Evolutionary conservation across 768 basidiomycete species (phyloP).

Genomic region (Amanita exitialis): DNA sequence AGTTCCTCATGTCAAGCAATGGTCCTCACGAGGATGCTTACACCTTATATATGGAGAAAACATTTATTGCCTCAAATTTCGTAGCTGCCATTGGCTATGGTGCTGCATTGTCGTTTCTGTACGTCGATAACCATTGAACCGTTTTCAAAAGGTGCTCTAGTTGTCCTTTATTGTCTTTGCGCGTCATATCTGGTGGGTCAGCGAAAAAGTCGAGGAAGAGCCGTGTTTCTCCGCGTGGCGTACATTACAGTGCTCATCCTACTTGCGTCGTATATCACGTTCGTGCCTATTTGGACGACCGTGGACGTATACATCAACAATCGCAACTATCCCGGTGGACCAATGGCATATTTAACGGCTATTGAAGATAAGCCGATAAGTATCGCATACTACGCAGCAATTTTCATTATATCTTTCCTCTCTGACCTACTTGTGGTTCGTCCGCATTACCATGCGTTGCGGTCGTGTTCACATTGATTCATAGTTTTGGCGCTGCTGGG

Average conservation of each 20-base stretch:
- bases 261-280: conserved; percentile 27
- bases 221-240: conserved; percentile 14
- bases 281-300: conserved; percentile 29
- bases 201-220: neutral
- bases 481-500: conserved; percentile 15
- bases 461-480: conserved; percentile 19
- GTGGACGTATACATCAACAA: conserved; percentile 34
- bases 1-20: neutral
- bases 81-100: conserved; percentile 1
- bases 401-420: conserved; percentile 32
- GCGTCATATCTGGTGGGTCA: neutral
- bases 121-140: neutral
- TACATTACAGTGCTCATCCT: conserved; percentile 28
- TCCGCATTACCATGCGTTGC: conserved; percentile 13
- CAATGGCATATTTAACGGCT: conserved; percentile 33
- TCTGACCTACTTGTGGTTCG: conserved; percentile 27
- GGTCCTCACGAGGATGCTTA: neutral
- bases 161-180: conserved; percentile 1
- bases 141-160: neutral
- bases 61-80: neutral
- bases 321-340: conserved; percentile 30
- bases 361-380: conserved; percentile 31
- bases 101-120: neutral
- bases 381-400: conserved; percentile 26
- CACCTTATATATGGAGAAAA: neutral